Percentiles rank a stretch among this genome's conserved stretches.
Evolutionary conservation across 441 rosid genomes (phyloP).

Genomic region (Erysimum pusillum): DNA sequence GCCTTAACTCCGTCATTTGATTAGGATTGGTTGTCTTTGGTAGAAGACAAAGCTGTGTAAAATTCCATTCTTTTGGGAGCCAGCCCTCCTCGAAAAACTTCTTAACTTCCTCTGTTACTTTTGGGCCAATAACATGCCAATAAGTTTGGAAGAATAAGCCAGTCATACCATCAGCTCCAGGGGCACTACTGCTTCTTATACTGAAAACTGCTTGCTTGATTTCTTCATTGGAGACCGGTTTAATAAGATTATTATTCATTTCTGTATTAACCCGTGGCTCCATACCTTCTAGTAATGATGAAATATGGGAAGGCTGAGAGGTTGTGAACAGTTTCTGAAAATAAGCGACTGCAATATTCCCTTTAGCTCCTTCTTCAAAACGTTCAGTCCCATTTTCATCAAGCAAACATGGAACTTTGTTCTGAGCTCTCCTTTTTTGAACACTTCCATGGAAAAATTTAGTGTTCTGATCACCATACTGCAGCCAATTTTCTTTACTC

Average conservation of each 20-base stretch:
- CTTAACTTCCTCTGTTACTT: neutral
- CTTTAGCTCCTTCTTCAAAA: neutral
- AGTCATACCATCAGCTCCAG: neutral
- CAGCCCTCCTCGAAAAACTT: neutral
- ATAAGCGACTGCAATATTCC: neutral
- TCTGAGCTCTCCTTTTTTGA: neutral
- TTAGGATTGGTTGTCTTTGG: neutral
- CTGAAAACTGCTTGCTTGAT: neutral
- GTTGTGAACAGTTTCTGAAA: no score
- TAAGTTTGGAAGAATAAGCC: neutral
- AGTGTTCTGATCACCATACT: neutral
- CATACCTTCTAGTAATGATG: no score
- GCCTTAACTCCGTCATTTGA: no score
- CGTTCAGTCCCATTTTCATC: neutral
- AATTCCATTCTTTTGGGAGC: neutral
- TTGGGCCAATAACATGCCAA: neutral
- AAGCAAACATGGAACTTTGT: no score
- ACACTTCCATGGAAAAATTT: neutral
- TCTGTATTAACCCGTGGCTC: neutral
- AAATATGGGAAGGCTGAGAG: no score
- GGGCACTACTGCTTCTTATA: neutral
- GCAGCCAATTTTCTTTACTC: neutral
- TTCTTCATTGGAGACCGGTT: neutral
- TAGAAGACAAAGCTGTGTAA: neutral
- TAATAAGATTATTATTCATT: neutral